Evolutionary conservation across 768 basidiomycete genomes (phyloP), one percentile per base, ranked within the genome.

Genomic region (Psilocybe azurescens): DNA sequence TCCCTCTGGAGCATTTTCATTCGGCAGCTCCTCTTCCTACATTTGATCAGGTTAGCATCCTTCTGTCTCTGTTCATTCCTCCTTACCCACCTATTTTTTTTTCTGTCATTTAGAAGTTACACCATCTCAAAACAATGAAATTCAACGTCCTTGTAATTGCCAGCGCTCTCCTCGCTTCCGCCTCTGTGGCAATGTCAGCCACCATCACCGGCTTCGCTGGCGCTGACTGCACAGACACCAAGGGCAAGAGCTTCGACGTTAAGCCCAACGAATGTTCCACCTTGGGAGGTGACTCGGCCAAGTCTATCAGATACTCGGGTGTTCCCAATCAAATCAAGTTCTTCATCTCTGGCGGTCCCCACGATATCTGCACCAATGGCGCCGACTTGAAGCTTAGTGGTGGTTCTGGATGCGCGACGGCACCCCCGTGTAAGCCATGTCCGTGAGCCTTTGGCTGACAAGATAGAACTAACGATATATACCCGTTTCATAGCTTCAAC

Each of bases 271-370:
- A 46, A 47, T 56, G 55, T 20, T 16, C 39, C 41, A 30, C 5
- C 55, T 44, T 59, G 1, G 39, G 58, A 36, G 11, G 24, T 20
- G 29, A 16, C n/a, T 53, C 58, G 5, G 24, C 11, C 2, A 51
- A 44, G 16, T 59, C 58, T 0, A 52, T 59, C 24, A 24, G 50
- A 18, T 59, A 53, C 28, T 53, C 58, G 3, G 58, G 50, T 6
- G 51, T 59, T 3, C 58, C 58, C 50, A 44, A 5, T 32, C 14
- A n/a, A 3, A 59, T 59, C 51, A 6, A 38, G 16, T 59, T 59
- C 38, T 59, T 29, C 39, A 18, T 53, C n/a, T 52, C 58, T 38
- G 49, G 49, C 14, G 50, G 56, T 13, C 28, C n/a, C 9, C 56
- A 58, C 46, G 56, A 58, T n/a, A 30, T 7, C 28, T 59, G 58